Conservation (phyloP, 2,329 filamentous ascomycete genomes). For the Raffaelea deltoideospora region DNA sequence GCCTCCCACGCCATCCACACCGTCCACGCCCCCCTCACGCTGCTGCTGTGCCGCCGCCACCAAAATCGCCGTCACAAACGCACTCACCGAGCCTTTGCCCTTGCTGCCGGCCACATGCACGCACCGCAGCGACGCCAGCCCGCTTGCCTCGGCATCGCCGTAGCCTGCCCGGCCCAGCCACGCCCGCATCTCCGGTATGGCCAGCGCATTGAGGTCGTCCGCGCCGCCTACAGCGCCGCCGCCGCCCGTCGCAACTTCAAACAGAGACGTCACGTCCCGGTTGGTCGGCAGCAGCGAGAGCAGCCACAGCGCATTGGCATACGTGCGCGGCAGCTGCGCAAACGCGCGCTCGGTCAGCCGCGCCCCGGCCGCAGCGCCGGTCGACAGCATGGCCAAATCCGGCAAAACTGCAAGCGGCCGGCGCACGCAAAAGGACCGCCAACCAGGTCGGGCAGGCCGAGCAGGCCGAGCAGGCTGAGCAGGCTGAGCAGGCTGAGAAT, state of each 20-base stretch:
- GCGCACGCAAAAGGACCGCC: no score
- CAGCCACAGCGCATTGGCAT: slow-evolving; percentile 54
- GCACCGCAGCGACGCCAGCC: slow-evolving; percentile 28
- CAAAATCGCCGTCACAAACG: slow-evolving; percentile 71
- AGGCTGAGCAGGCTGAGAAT: no score
- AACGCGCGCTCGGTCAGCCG: neutral
- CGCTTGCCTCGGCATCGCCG: slow-evolving; percentile 24
- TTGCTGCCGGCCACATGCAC: slow-evolving; percentile 90
- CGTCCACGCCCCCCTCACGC: no score
- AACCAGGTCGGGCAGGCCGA: no score
- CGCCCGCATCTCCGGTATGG: slow-evolving; percentile 67
- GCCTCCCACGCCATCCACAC: no score
- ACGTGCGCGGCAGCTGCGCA: slow-evolving; percentile 21
- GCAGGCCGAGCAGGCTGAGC: no score
- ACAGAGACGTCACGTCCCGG: slow-evolving; percentile 43
- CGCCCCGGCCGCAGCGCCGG: no score
- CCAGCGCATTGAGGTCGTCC: slow-evolving; percentile 51
- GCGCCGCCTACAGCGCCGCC: slow-evolving; percentile 25
- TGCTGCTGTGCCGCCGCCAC: slow-evolving; percentile 17
- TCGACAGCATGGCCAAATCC: no score
- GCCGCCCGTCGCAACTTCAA: slow-evolving; percentile 17
- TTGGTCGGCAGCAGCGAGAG: slow-evolving; percentile 72
- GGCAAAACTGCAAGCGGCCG: no score
- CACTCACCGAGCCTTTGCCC: slow-evolving; percentile 80
- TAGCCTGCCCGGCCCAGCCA: slow-evolving; percentile 69